phyloP scores from a whole-genome alignment of 1,284 basidiomycete species.

The Ceratobasidium sp. region DNA sequence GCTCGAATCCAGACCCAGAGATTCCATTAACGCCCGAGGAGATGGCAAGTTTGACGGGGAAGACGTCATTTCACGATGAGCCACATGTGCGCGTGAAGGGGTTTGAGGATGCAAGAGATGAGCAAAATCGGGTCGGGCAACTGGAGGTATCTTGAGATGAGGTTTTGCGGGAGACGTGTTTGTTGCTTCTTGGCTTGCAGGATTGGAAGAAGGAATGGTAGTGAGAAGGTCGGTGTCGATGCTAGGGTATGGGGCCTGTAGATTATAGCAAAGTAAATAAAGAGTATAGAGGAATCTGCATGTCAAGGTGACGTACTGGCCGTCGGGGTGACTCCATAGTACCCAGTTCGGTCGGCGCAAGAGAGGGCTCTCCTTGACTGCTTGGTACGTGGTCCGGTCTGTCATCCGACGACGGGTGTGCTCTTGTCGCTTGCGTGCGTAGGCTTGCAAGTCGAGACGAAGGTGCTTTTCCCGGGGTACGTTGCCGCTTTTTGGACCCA shows the following conservation, averaged over 20 bases:
- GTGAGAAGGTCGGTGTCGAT: constrained; percentile 1
- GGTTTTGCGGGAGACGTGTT: not conserved
- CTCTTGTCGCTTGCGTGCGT: not conserved
- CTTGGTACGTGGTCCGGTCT: constrained; percentile 10
- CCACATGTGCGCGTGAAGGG: not conserved
- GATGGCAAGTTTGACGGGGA: constrained; percentile 26
- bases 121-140: constrained; percentile 5
- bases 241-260: not conserved
- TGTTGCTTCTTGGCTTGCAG: constrained; percentile 1
- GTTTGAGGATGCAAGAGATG: not conserved
- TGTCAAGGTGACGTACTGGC: not conserved
- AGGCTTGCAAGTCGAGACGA: constrained; percentile 1
- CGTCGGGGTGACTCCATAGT: constrained; percentile 19
- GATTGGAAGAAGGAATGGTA: constrained; percentile 6
- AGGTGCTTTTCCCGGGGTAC: not conserved
- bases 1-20: constrained; percentile 1
- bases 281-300: not conserved
- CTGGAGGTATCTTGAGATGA: not conserved
- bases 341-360: constrained; percentile 13
- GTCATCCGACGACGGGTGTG: not conserved
- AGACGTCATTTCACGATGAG: not conserved
- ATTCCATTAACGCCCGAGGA: not conserved
- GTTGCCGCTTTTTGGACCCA: not conserved
- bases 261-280: not conserved
- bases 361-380: constrained; percentile 14